Evolutionary conservation across 345 rosid genomes (phyloP).

Genomic region (Salix brachista): DNA sequence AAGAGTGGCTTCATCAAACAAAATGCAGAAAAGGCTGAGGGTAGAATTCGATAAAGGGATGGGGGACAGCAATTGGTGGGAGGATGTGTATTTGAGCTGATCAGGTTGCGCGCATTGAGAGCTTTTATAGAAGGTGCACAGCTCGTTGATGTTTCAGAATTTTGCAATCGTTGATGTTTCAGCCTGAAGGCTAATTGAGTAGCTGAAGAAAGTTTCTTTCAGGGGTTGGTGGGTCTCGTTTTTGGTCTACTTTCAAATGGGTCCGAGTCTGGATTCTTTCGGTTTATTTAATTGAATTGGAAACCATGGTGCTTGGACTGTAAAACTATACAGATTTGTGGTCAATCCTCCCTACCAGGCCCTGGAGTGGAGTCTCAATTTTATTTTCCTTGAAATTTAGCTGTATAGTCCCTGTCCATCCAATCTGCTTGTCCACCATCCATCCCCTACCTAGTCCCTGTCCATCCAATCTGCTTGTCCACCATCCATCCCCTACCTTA

Average conservation of each 20-base stretch:
- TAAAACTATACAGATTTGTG: not conserved
- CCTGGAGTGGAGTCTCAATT: not conserved
- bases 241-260: not conserved
- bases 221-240: not conserved
- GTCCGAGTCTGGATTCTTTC: not conserved
- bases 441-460: not conserved
- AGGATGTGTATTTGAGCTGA: constrained; percentile 22
- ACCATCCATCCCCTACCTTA: not conserved
- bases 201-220: too few relatives aligned
- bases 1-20: too few relatives aligned
- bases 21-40: too few relatives aligned
- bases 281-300: not conserved
- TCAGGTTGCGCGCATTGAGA: not conserved
- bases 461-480: not conserved
- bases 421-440: constrained; percentile 4
- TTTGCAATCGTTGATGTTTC: too few relatives aligned
- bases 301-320: not conserved
- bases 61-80: constrained; percentile 10
- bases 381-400: not conserved
- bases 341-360: not conserved
- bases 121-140: too few relatives aligned
- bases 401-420: not conserved
- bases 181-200: not conserved
- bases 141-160: too few relatives aligned
- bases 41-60: constrained; percentile 7